A percentile compares a stretch with the other conserved stretches of the same genome.
phyloP scores from a whole-genome alignment of 306 rosid genomes.

The Begonia masoniana region DNA sequence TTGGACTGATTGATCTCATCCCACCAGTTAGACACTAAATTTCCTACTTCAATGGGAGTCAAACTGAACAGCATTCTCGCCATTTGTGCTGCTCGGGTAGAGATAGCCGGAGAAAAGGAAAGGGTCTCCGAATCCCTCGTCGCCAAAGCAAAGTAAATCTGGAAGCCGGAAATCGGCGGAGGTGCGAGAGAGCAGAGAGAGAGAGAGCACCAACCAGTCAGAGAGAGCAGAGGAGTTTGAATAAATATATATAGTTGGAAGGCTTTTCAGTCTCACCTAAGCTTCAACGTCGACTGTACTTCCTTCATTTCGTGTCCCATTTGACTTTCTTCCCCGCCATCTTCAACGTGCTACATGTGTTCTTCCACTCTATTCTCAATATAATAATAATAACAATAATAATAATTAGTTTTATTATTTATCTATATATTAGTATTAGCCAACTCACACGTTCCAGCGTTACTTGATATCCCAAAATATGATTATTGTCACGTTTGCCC shows the following conservation, averaged over 20 bases:
- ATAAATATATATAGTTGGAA: background rate
- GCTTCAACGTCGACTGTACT: conserved; percentile 6
- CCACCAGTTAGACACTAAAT: conserved; percentile 43
- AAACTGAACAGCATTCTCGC: conserved; percentile 36
- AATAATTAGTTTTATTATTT: too few relatives aligned
- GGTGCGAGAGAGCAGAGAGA: background rate
- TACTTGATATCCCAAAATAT: too few relatives aligned
- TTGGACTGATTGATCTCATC: conserved; percentile 36
- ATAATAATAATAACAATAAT: too few relatives aligned
- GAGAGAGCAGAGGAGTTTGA: conserved; percentile 1
- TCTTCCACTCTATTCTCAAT: too few relatives aligned
- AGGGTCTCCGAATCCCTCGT: background rate
- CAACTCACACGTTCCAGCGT: too few relatives aligned
- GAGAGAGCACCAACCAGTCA: conserved; percentile 19
- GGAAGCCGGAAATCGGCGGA: conserved; percentile 8
- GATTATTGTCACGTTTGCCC: too few relatives aligned
- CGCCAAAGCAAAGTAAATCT: conserved; percentile 1
- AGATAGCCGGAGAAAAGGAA: conserved; percentile 5
- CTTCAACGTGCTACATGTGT: too few relatives aligned
- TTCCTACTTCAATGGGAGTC: conserved; percentile 17
- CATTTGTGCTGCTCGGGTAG: conserved; percentile 12
- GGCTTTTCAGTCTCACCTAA: conserved; percentile 10
- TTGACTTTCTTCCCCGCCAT: too few relatives aligned
- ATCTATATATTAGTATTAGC: too few relatives aligned
- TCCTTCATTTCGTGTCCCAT: too few relatives aligned